Conservation (phyloP, 805 yeast species). For the Sporopachydermia lactativora region DNA sequence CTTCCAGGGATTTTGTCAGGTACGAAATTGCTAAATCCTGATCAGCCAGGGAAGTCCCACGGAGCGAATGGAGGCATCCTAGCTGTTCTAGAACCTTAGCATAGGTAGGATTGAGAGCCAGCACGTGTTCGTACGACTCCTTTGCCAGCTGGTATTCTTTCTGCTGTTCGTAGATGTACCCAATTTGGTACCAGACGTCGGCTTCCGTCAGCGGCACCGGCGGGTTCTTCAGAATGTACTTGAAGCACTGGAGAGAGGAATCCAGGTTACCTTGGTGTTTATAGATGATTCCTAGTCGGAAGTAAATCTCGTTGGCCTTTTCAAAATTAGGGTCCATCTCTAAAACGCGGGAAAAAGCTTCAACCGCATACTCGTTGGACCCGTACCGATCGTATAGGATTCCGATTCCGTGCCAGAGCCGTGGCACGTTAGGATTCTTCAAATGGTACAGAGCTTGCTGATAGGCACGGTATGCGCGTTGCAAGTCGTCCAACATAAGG, state of each 20-base stretch:
- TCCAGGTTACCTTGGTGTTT: slow-evolving; percentile 84
- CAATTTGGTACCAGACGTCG: slow-evolving; percentile 98
- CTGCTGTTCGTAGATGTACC: slow-evolving; percentile 88
- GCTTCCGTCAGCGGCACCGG: slow-evolving; percentile 94
- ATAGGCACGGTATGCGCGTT: slow-evolving; percentile 90
- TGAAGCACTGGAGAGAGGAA: slow-evolving; percentile 87
- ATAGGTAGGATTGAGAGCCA: slow-evolving; percentile 82
- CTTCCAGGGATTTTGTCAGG: slow-evolving; percentile 75
- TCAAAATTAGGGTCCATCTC: slow-evolving; percentile 95
- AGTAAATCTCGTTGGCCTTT: slow-evolving; percentile 91
- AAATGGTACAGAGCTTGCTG: slow-evolving; percentile 89
- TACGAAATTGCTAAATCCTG: slow-evolving; percentile 73
- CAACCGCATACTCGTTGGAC: slow-evolving; percentile 93
- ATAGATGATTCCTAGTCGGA: slow-evolving; percentile 90
- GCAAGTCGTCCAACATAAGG: slow-evolving; percentile 90
- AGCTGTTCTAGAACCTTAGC: slow-evolving; percentile 92
- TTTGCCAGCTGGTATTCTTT: slow-evolving; percentile 84
- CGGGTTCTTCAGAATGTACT: slow-evolving; percentile 79
- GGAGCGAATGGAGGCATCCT: slow-evolving; percentile 79
- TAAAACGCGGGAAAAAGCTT: slow-evolving; percentile 90
- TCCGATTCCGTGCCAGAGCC: slow-evolving; percentile 98
- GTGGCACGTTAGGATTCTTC: slow-evolving; percentile 89
- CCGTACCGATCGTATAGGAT: slow-evolving; percentile 94
- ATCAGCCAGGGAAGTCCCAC: slow-evolving; percentile 54
- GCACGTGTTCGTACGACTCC: slow-evolving; percentile 90